Percentiles rank a stretch among this genome's conserved stretches.
phyloP scores from a whole-genome alignment of 129 eudicot species.

The Ambrosia trifida region DNA sequence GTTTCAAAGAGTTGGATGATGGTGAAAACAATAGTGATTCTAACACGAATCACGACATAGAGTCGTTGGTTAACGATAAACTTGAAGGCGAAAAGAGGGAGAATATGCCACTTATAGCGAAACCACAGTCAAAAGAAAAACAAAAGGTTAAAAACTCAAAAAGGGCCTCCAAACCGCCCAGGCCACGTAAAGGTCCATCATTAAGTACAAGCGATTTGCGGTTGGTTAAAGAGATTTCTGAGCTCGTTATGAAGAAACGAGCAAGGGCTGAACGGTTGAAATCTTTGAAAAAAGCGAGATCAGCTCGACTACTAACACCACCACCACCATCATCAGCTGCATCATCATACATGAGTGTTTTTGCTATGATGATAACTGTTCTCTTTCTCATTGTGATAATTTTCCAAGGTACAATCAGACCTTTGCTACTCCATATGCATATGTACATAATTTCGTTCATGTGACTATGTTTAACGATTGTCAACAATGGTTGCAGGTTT shows the following conservation, averaged over 20 bases:
- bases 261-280: constrained; percentile 58
- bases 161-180: constrained; percentile 69
- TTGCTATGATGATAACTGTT: constrained; percentile 55
- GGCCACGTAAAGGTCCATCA: constrained; percentile 74
- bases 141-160: constrained; percentile 34
- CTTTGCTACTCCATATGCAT: background rate
- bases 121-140: constrained; percentile 40
- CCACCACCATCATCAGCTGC: constrained; percentile 23
- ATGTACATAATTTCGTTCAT: background rate
- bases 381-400: constrained; percentile 52
- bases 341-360: constrained; percentile 38
- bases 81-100: constrained; percentile 40
- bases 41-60: constrained; percentile 13
- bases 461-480: constrained; percentile 1
- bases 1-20: constrained; percentile 28
- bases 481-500: constrained; percentile 28
- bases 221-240: constrained; percentile 64
- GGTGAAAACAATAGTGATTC: constrained; percentile 23
- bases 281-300: constrained; percentile 54
- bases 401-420: constrained; percentile 56
- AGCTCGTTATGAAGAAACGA: constrained; percentile 59
- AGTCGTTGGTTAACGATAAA: constrained; percentile 31
- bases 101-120: constrained; percentile 33
- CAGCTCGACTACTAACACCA: constrained; percentile 16
- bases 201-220: constrained; percentile 53